Evolutionary conservation across 768 basidiomycete genomes (phyloP).

Genomic region (Leccinellum luteum): DNA sequence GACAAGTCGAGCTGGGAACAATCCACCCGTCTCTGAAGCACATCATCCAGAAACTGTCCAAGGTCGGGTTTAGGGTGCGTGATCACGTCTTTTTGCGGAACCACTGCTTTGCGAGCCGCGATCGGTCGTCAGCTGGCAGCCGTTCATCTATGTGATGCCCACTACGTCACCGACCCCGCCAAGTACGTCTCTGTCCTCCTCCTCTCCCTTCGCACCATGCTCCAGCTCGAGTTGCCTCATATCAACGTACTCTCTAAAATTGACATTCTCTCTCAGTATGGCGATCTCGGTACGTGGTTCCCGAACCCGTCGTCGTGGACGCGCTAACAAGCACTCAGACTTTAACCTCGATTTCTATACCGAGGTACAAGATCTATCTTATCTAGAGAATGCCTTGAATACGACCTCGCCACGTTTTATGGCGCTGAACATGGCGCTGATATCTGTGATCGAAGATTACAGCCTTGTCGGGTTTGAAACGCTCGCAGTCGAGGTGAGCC

Average conservation of each 20-base stretch:
- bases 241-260: conserved; percentile 96
- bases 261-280: conserved; percentile 86
- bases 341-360: conserved; percentile 99
- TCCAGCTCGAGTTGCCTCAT: conserved; percentile 98
- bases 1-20: conserved; percentile 96
- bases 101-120: background rate
- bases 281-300: conserved; percentile 74
- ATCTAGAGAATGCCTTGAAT: conserved; percentile 75
- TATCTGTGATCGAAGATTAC: conserved; percentile 92
- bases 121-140: conserved; percentile 67
- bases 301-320: background rate
- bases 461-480: conserved; percentile 95
- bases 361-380: conserved; percentile 92
- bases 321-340: conserved; percentile 45
- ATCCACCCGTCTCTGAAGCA: conserved; percentile 88
- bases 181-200: conserved; percentile 94
- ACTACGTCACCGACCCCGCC: conserved; percentile 93
- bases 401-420: conserved; percentile 65
- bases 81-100: conserved; percentile 9
- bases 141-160: conserved; percentile 94
- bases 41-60: conserved; percentile 68
- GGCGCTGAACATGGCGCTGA: conserved; percentile 84
- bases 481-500: conserved; percentile 83
- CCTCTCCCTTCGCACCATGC: conserved; percentile 91
- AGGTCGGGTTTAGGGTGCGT: conserved; percentile 83